Base-by-base conservation (phyloP, 2,329 filamentous ascomycete species). In the Paramyrothecium sp. region DNA sequence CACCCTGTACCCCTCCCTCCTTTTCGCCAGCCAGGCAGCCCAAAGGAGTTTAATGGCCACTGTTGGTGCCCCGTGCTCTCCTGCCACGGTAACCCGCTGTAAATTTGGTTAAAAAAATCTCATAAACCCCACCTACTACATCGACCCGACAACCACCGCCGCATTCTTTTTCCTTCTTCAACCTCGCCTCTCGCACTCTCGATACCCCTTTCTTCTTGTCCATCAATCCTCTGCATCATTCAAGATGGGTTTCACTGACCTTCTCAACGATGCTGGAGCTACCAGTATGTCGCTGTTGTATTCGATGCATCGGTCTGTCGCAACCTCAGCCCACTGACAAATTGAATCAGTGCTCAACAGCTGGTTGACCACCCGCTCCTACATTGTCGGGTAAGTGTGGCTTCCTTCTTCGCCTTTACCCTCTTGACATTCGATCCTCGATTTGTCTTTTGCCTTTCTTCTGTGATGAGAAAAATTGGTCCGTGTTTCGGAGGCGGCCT, bases 401-500 rank as follows among this genome's bases (percentile, higher is more conserved):
- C 19, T 38, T 30, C 3, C 22, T 51, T 57, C 50, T 34, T 11
- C 38, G 48, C 3, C 20, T 10, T 54, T 53, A 19, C 38, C 34
- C 13, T 20, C 50, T 59, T 17, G 52, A 54, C 26, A 30, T 30
- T 30, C 26, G 26, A 30, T 10, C 4, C 26, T 30, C 26, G 26
- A 5, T 30, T 30, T 30, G 26, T 30, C 26, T 5, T 30, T 30
- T 30, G 26, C 10, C 26, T 54, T 48, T 58, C 55, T 56, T 66
- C 57, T 58, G 65, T 75, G 90, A 93, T 92, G 90, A 93, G 83
- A 89, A 83, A 82, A 82, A 88, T 93, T 93, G 89, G 91, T 94
- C 91, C 90, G 90, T 94, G 90, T 95, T 94, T 87, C 91, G 85
- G 89, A 94, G 74, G 89, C 87, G 88, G 89, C 86, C 84, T 92